Percentiles rank a stretch among this genome's conserved stretches.
Conservation (phyloP, 139 green algal genomes). For the Closterium sp. region DNA sequence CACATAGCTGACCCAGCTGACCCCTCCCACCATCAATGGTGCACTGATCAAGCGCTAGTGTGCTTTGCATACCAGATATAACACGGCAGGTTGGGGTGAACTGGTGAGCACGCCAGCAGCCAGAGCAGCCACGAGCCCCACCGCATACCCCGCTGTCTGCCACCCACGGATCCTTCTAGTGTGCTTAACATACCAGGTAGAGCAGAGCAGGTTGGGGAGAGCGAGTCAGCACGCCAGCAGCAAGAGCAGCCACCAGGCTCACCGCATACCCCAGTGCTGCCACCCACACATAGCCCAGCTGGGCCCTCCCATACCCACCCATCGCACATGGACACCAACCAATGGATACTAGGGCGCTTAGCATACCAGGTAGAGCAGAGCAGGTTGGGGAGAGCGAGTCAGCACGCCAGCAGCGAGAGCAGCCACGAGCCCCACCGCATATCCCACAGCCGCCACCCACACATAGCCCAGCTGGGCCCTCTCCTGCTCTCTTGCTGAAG, state of each 20-base stretch:
- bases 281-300: no score
- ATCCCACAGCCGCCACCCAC: constrained; percentile 27
- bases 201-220: no score
- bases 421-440: constrained; percentile 33
- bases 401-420: constrained; percentile 45
- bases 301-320: no score
- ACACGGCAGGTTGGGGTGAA: constrained; percentile 32
- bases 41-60: neutral
- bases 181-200: no score
- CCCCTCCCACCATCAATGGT: no score
- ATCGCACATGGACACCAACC: no score
- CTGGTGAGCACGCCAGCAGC: constrained; percentile 44
- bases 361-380: constrained; percentile 46
- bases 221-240: no score
- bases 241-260: no score
- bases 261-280: no score
- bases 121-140: constrained; percentile 40
- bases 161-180: no score
- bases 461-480: constrained; percentile 9
- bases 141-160: constrained; percentile 32
- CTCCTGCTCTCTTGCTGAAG: neutral
- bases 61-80: constrained; percentile 51
- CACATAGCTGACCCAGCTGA: constrained; percentile 18
- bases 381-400: constrained; percentile 33
- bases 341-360: no score